Conservation (phyloP, 2,329 filamentous ascomycete species). For the Colletotrichum sp. region DNA sequence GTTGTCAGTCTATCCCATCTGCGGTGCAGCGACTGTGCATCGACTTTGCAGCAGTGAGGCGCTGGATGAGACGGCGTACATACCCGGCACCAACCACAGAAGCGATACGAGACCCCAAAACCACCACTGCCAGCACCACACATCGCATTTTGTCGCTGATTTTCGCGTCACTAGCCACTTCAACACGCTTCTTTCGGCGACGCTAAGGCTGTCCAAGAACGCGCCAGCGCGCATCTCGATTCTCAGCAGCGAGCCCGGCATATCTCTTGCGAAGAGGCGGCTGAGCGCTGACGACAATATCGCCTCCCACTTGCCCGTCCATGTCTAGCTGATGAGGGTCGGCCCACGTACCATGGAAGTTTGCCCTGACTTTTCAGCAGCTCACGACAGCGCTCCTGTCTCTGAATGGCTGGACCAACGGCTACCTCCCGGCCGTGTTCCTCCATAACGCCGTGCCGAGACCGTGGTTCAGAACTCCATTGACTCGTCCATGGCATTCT, state of each 20-base stretch:
- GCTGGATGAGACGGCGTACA: constrained; percentile 1
- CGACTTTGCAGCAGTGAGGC: neutral
- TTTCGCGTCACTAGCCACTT: neutral
- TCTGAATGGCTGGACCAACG: neutral
- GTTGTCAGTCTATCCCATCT: neutral
- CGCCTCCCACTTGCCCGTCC: neutral
- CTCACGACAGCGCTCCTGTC: neutral
- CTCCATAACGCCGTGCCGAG: constrained; percentile 12
- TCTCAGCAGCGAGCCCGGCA: neutral
- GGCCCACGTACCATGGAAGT: neutral
- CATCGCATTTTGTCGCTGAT: neutral
- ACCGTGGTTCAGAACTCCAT: neutral
- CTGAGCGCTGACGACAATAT: constrained; percentile 6
- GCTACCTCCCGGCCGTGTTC: neutral
- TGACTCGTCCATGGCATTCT: constrained; percentile 11
- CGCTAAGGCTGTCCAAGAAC: constrained; percentile 6
- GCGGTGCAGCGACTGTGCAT: neutral
- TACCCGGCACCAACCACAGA: constrained; percentile 2
- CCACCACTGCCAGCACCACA: neutral
- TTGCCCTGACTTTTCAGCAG: neutral
- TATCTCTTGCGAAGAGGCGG: neutral
- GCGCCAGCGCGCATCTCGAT: neutral
- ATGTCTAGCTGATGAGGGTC: neutral
- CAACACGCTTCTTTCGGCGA: neutral
- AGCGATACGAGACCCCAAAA: neutral